These are phyloP conservation scores for Talaromyces sp. DNA, from an alignment of 2,329 filamentous ascomycete species.

Conservation along the genomic window DNA sequence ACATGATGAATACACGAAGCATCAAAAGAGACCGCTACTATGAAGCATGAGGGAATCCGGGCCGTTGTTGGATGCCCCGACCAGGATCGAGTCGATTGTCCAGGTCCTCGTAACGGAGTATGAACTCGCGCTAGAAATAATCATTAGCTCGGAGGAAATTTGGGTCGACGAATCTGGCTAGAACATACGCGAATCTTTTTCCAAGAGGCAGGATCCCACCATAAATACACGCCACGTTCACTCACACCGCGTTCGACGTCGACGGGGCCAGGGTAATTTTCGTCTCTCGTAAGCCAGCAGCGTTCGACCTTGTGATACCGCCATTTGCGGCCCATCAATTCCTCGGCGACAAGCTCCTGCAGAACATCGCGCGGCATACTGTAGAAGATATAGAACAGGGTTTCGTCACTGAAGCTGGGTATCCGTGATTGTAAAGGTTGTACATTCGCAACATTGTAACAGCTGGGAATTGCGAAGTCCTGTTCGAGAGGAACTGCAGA, in stretches of 20 bases:
- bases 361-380: constrained; percentile 63
- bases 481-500: constrained; percentile 59
- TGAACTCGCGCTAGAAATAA: constrained; percentile 43
- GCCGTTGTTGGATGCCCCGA: constrained; percentile 32
- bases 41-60: constrained; percentile 38
- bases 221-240: constrained; percentile 51
- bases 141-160: constrained; percentile 11
- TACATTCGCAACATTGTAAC: constrained; percentile 65
- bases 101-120: constrained; percentile 49
- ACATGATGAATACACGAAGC: constrained; percentile 16
- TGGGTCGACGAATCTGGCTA: background rate
- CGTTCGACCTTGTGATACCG: constrained; percentile 52
- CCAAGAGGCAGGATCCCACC: constrained; percentile 50
- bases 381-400: constrained; percentile 68
- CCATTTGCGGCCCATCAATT: constrained; percentile 56
- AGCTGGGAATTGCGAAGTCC: constrained; percentile 60
- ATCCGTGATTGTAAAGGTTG: constrained; percentile 59
- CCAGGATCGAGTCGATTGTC: constrained; percentile 46
- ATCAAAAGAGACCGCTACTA: constrained; percentile 22
- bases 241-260: constrained; percentile 47
- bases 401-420: constrained; percentile 60
- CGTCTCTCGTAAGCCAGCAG: constrained; percentile 51
- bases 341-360: constrained; percentile 63
- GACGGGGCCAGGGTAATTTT: constrained; percentile 47
- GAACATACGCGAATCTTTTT: constrained; percentile 47